These are phyloP conservation scores for Bipolaris sorokiniana DNA, from an alignment of 2,329 filamentous ascomycete species.

Conservation along the genomic window DNA sequence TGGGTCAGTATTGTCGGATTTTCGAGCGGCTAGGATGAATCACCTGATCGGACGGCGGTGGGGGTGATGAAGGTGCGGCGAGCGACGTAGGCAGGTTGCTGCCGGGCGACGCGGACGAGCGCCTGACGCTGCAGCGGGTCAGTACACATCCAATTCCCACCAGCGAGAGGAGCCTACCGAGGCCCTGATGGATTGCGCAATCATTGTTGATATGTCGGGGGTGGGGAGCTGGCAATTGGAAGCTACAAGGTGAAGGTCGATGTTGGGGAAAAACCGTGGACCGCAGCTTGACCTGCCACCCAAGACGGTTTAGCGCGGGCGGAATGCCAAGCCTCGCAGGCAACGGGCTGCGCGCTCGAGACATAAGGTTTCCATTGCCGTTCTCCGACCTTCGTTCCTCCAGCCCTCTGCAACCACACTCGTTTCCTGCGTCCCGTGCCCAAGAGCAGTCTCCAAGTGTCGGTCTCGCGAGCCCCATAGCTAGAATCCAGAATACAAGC, in stretches of 20 bases:
- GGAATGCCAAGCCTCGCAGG: conserved; percentile 13
- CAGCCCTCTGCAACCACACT: conserved; percentile 29
- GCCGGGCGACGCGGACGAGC: conserved; percentile 65
- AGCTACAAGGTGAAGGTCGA: conserved; percentile 38
- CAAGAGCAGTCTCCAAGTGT: conserved; percentile 18
- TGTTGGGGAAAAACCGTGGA: conserved; percentile 26
- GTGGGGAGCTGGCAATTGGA: conserved; percentile 39
- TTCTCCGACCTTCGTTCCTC: conserved; percentile 13
- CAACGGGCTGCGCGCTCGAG: conserved; percentile 10
- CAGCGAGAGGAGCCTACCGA: conserved; percentile 56
- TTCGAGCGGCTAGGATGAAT: conserved; percentile 43
- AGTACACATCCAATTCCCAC: conserved; percentile 25
- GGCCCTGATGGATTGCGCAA: conserved; percentile 67
- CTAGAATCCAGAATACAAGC: conserved; percentile 20
- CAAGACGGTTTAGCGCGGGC: conserved; percentile 23
- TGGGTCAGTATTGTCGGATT: conserved; percentile 36
- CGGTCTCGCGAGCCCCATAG: conserved; percentile 23
- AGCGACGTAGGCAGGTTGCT: conserved; percentile 60
- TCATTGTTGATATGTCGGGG: conserved; percentile 54
- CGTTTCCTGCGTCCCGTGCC: conserved; percentile 23
- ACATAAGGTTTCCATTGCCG: conserved; percentile 4
- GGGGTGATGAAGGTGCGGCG: conserved; percentile 70
- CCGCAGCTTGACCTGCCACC: conserved; percentile 31
- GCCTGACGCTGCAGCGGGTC: conserved; percentile 61
- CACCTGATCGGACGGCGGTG: conserved; percentile 67